Conservation (phyloP, 441 rosid genomes). For the Eruca vesicaria region DNA sequence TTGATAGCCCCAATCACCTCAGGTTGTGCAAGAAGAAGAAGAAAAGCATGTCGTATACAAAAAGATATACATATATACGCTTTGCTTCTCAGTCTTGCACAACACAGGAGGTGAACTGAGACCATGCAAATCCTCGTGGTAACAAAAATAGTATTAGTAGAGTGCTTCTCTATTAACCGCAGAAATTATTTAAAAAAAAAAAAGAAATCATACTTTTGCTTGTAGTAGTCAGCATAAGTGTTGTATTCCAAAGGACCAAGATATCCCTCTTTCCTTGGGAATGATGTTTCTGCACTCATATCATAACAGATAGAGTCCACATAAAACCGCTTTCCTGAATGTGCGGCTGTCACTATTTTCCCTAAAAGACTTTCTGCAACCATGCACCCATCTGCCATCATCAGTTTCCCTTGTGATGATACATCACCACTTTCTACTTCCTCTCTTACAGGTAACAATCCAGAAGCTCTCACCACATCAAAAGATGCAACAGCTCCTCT, state of each 20-base stretch:
- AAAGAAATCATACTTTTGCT: slow-evolving; percentile 97
- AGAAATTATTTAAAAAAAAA: not conserved
- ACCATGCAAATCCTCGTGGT: slow-evolving; percentile 41
- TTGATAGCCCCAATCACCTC: slow-evolving; percentile 51
- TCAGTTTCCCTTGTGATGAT: slow-evolving; percentile 57
- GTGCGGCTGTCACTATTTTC: slow-evolving; percentile 95
- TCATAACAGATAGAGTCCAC: slow-evolving; percentile 88
- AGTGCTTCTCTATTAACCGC: not conserved
- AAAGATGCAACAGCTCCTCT: slow-evolving; percentile 98
- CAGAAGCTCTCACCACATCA: slow-evolving; percentile 94
- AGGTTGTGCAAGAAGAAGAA: slow-evolving; percentile 52
- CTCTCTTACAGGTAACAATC: slow-evolving; percentile 74
- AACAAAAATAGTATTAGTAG: slow-evolving; percentile 21
- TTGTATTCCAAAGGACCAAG: slow-evolving; percentile 98
- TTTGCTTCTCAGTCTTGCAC: slow-evolving; percentile 53
- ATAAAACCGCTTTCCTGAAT: slow-evolving; percentile 98
- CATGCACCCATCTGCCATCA: slow-evolving; percentile 82
- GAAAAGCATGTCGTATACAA: slow-evolving; percentile 53
- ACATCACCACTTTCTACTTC: slow-evolving; percentile 40
- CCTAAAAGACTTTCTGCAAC: slow-evolving; percentile 68
- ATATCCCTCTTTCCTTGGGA: slow-evolving; percentile 99
- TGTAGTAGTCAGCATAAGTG: slow-evolving; percentile 93
- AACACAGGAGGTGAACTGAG: slow-evolving; percentile 47
- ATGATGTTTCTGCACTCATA: slow-evolving; percentile 94
- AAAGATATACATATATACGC: slow-evolving; percentile 35